Base-by-base conservation (phyloP, 176 grass and related monocot genomes). In the Chrysopogon serrulatus region DNA sequence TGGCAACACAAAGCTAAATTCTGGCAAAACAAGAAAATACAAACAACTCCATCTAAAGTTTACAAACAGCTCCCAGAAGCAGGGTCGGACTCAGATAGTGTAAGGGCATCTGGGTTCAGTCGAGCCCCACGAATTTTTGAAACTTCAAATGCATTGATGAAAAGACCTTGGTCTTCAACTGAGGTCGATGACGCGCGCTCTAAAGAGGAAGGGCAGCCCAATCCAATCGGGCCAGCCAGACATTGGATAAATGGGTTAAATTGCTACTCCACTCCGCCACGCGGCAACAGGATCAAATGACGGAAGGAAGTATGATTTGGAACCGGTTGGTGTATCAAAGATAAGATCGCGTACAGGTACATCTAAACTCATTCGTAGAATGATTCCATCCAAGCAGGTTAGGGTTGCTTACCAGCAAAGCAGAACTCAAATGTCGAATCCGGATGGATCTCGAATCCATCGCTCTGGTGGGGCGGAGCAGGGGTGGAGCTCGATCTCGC, bases 381-480 rank as follows among this genome's bases (percentile, higher is more conserved):
- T n/a, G 24, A 56, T 40, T 11, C 19, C 78, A 67, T 36, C 43
- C 23, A 53, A 56, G 33, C 15, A 56, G 13, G 79, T n/a, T 40
- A 37, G 65, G 15, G 32, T 70, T 69, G 34, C 65, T 81, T 70
- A 81, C 79, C 79, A 56, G 65, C 33, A 23, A 54, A 30, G 23
- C 15, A 27, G 70, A 73, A 8, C 34, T 81, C 16, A 70, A 81
- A 56, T 56, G 65, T 10, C 15, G 17, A 54, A 51, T 11, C 33
- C 23, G 33, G 79, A 70, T 5, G 47, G 65, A 81, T 70, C 65
- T 56, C 65, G 33, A 39, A 33, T 54, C 79, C 65, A 56, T 81
- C 79, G 45, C 45, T 21, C 17, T 28, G 26, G n/a, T 1, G 40
- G 70, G 27, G 9, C 27, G 28, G 43, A 36, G 21, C 19, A 1